Base-by-base conservation (phyloP, 2,329 filamentous ascomycete genomes). In the Scopulariopsis brevicaulis region DNA sequence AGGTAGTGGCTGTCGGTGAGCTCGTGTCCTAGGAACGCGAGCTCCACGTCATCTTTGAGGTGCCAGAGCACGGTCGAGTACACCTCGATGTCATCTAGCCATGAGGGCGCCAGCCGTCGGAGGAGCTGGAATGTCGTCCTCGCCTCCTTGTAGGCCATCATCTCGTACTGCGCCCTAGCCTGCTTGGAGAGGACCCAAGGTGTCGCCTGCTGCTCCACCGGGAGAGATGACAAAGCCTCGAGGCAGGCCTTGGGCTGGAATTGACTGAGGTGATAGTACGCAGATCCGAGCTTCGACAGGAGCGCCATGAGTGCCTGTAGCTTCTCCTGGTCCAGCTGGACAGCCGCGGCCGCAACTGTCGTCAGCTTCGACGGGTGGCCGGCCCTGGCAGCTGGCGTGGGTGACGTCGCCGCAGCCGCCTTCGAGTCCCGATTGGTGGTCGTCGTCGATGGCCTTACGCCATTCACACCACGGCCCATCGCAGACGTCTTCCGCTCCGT, bases 11-110 rank as follows among this genome's bases (percentile, higher is more conserved):
- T 59, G 15, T 62, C 62, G 3, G 59, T 59, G 18, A 64, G 62
- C 25, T 64, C 63, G 48, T 64, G 63, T 48, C 60, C 62, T 20
- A 62, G 59, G 15, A 55, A 61, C 12, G 62, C 63, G n/a, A 64
- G 55, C 7, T 59, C 58, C 22, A 63, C 58, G 46, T 64, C 63
- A 15, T 64, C 62, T 50, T 64, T 64, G 14, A 64, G 63, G 54
- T 64, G 62, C 63, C 63, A 64, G 15, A 64, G 48, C 34, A 63
- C 59, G 2, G 60, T 64, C n/a, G 63, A 64, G 55, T 62, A 64
- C 14, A 64, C 54, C 37, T 64, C 63, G 11, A 64, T 46, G n/a
- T 63, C 63, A 37, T 64, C 63, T 11, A 61, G 54, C 63, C 63
- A 64, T 4, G 62, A 55, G 5, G 63, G 62, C 10, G 59, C 58